Base-by-base conservation (phyloP, 1,139 yeast genomes). In the Saccharomyces pastorianus region DNA sequence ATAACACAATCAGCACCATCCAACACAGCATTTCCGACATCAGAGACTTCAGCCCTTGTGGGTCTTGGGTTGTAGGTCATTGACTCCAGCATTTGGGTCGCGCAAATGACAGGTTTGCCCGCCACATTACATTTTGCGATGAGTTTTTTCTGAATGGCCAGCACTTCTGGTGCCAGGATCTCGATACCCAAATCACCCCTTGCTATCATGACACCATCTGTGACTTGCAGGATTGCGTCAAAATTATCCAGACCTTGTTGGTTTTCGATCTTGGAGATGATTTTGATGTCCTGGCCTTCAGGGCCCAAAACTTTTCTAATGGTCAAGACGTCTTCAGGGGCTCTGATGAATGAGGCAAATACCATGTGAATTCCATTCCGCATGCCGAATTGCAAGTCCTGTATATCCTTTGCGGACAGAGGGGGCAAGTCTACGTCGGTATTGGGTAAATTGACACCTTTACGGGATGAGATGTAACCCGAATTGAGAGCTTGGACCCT, bases 1-100 rank as follows among this genome's bases (percentile, higher is more conserved):
- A 93, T 95, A 72, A 91, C 96, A 86, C 98, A 93, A 80, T 93
- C 99, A 69, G 98, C 97, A 77, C 99, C 99, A 72, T 93, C 99
- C 73, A 93, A 83, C 66, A 95, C 87, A 66, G 99, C 99, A 76
- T 93, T 93, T 78, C 99, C 99, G 61, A 95, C 99, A 76, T 93
- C 99, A 53, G 96, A 86, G 61, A 93, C 98, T 80, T 93, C 99
- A 65, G 99, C 99, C 80, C 99, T 88, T 72, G 99, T 93, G 76
- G 99, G 99, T 77, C 99, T 87, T 73, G 99, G 99, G 85, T 93
- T 95, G 78, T 85, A 89, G 58, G 98, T 93, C 99, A 93, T 93
- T 58, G 97, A 89, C 78, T 93, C 99, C 75, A 93, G 85, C 99
- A 93, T 93, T 80, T 93, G 99, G 63, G 99, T 93, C 63, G 99